phyloP scores from a whole-genome alignment of 139 green algal genomes.

The Chlamydomonas incerta region DNA sequence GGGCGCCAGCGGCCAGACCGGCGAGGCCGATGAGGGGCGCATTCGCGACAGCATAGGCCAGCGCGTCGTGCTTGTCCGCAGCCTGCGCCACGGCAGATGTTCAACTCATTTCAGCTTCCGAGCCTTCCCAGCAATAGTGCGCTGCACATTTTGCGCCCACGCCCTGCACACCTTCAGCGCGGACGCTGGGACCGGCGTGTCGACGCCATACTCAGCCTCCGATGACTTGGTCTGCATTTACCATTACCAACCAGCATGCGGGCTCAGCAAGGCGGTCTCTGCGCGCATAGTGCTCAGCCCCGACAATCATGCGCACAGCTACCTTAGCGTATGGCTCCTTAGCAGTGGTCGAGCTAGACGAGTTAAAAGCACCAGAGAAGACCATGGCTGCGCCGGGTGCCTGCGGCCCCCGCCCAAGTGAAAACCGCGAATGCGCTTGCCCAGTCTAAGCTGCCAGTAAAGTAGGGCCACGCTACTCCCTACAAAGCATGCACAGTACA shows the following conservation, averaged over 20 bases:
- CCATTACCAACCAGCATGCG: neutral
- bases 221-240: conserved; percentile 2
- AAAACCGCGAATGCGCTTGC: too few species aligned
- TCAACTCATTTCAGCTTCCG: too few species aligned
- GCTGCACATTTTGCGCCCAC: too few species aligned
- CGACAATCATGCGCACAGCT: too few species aligned
- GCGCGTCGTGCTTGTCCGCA: conserved; percentile 44
- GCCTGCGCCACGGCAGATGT: too few species aligned
- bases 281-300: too few species aligned
- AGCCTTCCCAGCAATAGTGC: too few species aligned
- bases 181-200: conserved; percentile 1
- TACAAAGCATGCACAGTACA: too few species aligned
- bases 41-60: conserved; percentile 49
- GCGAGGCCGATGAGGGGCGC: conserved; percentile 50
- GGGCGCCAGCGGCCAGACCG: conserved; percentile 39
- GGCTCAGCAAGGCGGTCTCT: neutral
- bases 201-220: conserved; percentile 8
- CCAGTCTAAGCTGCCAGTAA: too few species aligned
- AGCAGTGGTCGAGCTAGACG: neutral
- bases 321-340: conserved; percentile 34
- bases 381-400: conserved; percentile 28
- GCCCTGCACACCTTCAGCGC: too few species aligned
- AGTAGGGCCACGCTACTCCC: too few species aligned
- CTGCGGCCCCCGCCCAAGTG: neutral
- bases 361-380: conserved; percentile 14